These are phyloP conservation scores for Candida nitratophila DNA, from an alignment of 805 yeast genomes.

Conservation along the genomic window DNA sequence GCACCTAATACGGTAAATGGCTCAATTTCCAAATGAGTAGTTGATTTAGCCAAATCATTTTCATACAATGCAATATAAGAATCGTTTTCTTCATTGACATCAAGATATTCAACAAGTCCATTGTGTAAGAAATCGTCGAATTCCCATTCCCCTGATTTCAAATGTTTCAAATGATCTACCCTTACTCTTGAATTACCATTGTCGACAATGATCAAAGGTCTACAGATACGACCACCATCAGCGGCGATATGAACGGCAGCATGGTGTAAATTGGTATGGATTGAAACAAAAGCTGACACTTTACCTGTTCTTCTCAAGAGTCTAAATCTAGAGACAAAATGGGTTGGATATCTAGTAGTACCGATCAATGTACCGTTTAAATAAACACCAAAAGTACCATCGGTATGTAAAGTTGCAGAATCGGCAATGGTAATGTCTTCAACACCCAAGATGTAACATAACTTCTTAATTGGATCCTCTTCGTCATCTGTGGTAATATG, in stretches of 20 bases:
- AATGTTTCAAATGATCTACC: slow-evolving; percentile 56
- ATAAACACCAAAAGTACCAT: slow-evolving; percentile 77
- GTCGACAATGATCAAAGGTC: slow-evolving; percentile 87
- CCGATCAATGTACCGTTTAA: slow-evolving; percentile 94
- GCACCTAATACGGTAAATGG: slow-evolving; percentile 91
- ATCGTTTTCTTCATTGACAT: slow-evolving; percentile 96
- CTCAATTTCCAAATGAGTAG: slow-evolving; percentile 92
- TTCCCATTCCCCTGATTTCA: slow-evolving; percentile 65
- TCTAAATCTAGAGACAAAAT: slow-evolving; percentile 76
- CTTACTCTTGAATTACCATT: slow-evolving; percentile 64
- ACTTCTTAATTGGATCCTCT: slow-evolving; percentile 73
- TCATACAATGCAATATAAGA: slow-evolving; percentile 89
- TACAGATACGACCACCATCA: slow-evolving; percentile 97
- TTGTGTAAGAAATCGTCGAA: slow-evolving; percentile 83
- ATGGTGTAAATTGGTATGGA: slow-evolving; percentile 85
- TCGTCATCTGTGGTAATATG: slow-evolving; percentile 98
- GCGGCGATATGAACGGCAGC: slow-evolving; percentile 95
- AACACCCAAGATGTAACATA: slow-evolving; percentile 81
- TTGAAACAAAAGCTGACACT: slow-evolving; percentile 84
- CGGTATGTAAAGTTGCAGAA: slow-evolving; percentile 71
- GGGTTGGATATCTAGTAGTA: slow-evolving; percentile 78
- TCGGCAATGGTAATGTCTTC: slow-evolving; percentile 80
- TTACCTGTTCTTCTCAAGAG: slow-evolving; percentile 75
- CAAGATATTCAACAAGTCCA: slow-evolving; percentile 91
- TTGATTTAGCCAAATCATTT: slow-evolving; percentile 42